phyloP scores from a whole-genome alignment of 73 alveolate species.

The Tetrahymena thermophila region DNA sequence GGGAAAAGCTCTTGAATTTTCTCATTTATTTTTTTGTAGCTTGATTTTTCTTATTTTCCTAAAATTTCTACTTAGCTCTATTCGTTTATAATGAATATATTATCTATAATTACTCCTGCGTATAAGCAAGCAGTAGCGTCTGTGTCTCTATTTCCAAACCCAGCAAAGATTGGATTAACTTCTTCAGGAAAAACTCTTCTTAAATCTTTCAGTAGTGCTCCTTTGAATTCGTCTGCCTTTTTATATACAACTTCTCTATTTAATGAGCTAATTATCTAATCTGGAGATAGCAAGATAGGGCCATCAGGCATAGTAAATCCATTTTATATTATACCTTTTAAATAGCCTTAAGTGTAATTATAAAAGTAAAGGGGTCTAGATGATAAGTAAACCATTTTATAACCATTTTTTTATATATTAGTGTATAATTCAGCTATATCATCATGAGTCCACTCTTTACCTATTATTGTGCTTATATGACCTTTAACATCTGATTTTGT shows the following conservation, averaged over 20 bases:
- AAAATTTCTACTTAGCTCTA: slow-evolving; percentile 4
- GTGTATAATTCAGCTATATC: slow-evolving; percentile 78
- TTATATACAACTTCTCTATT: slow-evolving; percentile 89
- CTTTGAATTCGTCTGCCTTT: slow-evolving; percentile 82
- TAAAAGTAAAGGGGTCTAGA: slow-evolving; percentile 93
- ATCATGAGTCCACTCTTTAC: slow-evolving; percentile 92
- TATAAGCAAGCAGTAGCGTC: slow-evolving; percentile 93
- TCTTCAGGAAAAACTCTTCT: slow-evolving; percentile 71
- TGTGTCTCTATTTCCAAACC: slow-evolving; percentile 95
- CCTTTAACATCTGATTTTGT: slow-evolving; percentile 94
- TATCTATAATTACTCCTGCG: slow-evolving; percentile 69
- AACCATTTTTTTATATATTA: slow-evolving; percentile 71
- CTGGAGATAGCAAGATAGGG: slow-evolving; percentile 96
- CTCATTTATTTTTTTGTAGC: slow-evolving; percentile 3
- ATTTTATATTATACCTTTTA: neutral
- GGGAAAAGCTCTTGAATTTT: slow-evolving; percentile 13
- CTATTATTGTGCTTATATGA: slow-evolving; percentile 80
- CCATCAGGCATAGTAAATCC: slow-evolving; percentile 72
- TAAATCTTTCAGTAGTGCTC: slow-evolving; percentile 74
- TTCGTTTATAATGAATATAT: slow-evolving; percentile 76
- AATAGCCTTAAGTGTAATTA: slow-evolving; percentile 4
- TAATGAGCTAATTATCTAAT: slow-evolving; percentile 76
- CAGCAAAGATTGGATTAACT: slow-evolving; percentile 87
- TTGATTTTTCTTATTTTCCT: slow-evolving; percentile 3
- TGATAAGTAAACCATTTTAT: slow-evolving; percentile 85